Conservation (phyloP, 208 protist genomes). For the Trypanosoma lewisi region DNA sequence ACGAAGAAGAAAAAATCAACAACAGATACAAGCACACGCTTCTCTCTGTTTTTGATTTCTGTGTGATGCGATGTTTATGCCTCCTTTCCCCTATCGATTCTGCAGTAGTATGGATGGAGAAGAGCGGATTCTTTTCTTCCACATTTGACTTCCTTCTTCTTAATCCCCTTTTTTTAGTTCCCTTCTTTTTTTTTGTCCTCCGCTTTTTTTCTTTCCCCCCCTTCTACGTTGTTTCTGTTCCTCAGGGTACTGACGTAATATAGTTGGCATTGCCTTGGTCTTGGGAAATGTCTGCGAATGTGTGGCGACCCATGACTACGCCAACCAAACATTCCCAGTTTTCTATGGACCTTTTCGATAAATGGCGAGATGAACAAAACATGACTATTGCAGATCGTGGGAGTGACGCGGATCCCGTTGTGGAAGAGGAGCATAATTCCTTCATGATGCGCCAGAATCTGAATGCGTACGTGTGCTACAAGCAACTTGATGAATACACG, state of each 20-base stretch:
- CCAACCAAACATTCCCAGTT: slow-evolving; percentile 58
- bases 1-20: slow-evolving; percentile 8
- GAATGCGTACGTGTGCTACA: slow-evolving; percentile 80
- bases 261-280: neutral
- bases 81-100: too few relatives aligned
- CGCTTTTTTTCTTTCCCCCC: slow-evolving; percentile 5
- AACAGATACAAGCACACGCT: neutral
- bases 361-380: slow-evolving; percentile 66
- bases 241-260: neutral
- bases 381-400: slow-evolving; percentile 55
- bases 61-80: neutral
- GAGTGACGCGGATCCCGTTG: slow-evolving; percentile 38
- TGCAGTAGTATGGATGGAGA: too few relatives aligned
- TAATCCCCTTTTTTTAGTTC: too few relatives aligned
- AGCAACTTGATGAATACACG: slow-evolving; percentile 73
- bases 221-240: slow-evolving; percentile 2
- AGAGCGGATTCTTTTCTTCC: too few relatives aligned
- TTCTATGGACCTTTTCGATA: slow-evolving; percentile 61
- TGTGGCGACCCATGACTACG: slow-evolving; percentile 24
- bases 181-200: neutral
- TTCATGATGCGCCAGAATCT: slow-evolving; percentile 82
- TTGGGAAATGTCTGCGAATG: slow-evolving; percentile 17
- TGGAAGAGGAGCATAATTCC: slow-evolving; percentile 70
- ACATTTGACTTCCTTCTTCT: too few relatives aligned
- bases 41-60: slow-evolving; percentile 12